Percentiles rank a stretch among this genome's conserved stretches.
These are phyloP conservation scores for Chaetomium fimeti DNA, from an alignment of 495 filamentous ascomycete species.

Conservation along the genomic window DNA sequence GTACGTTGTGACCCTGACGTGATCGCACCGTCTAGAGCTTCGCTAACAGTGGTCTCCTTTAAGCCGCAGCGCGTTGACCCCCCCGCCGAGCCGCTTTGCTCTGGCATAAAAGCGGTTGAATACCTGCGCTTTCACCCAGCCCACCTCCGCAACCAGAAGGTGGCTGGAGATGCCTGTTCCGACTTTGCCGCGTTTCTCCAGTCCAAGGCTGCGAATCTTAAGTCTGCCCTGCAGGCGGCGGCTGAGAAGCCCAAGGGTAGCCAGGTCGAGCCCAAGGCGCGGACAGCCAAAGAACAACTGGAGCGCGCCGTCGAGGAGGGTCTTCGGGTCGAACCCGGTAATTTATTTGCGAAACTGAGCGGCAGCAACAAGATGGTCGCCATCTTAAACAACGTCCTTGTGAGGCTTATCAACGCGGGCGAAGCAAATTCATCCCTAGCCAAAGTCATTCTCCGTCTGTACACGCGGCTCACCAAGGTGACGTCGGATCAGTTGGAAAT, in stretches of 20 bases:
- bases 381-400: slow-evolving; percentile 61
- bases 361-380: slow-evolving; percentile 42
- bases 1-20: background rate
- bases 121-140: slow-evolving; percentile 28
- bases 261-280: slow-evolving; percentile 19
- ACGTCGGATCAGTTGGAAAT: slow-evolving; percentile 62
- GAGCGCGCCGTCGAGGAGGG: slow-evolving; percentile 25
- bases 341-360: slow-evolving; percentile 53
- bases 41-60: background rate
- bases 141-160: slow-evolving; percentile 22
- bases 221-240: slow-evolving; percentile 14
- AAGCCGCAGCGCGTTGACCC: slow-evolving; percentile 1
- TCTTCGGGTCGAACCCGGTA: slow-evolving; percentile 17
- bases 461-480: slow-evolving; percentile 59
- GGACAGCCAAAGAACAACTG: slow-evolving; percentile 23
- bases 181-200: slow-evolving; percentile 22
- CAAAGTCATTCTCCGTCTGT: slow-evolving; percentile 63
- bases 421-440: slow-evolving; percentile 65
- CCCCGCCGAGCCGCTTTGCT: slow-evolving; percentile 26
- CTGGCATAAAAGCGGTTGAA: slow-evolving; percentile 25
- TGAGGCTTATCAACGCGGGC: slow-evolving; percentile 62
- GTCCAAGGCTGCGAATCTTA: slow-evolving; percentile 17
- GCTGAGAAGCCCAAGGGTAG: slow-evolving; percentile 16
- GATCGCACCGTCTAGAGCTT: background rate
- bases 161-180: background rate